Conservation (phyloP, 2,329 filamentous ascomycete genomes). For the Colletotrichum lupini region DNA sequence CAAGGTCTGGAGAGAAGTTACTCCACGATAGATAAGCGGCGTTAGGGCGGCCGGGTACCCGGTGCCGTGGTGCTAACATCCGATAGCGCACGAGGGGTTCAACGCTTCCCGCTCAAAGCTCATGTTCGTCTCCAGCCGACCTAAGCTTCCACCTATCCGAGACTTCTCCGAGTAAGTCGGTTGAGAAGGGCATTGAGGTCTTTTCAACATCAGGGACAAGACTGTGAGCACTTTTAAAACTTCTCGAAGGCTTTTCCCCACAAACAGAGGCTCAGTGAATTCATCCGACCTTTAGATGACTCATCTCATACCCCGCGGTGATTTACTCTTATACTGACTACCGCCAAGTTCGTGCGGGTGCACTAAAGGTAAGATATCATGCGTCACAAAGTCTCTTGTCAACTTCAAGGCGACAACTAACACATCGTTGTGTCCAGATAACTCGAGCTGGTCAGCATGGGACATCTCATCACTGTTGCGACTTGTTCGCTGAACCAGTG, state of each 20-base stretch:
- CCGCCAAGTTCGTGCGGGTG: neutral
- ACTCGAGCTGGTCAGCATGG: slow-evolving; percentile 14
- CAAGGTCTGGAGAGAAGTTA: neutral
- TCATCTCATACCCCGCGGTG: slow-evolving; percentile 16
- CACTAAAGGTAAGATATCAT: neutral
- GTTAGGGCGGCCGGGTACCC: neutral
- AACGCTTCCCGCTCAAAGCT: neutral
- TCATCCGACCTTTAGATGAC: slow-evolving; percentile 7
- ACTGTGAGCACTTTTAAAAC: neutral
- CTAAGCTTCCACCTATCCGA: slow-evolving; percentile 14
- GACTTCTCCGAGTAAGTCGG: neutral
- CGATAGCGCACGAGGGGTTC: slow-evolving; percentile 16
- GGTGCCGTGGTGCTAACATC: neutral
- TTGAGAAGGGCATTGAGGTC: neutral
- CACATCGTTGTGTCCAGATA: neutral
- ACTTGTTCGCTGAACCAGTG: slow-evolving; percentile 51
- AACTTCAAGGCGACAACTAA: neutral
- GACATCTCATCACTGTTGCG: slow-evolving; percentile 45
- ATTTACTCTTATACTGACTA: slow-evolving; percentile 16
- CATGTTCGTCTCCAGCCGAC: slow-evolving; percentile 4
- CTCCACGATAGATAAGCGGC: neutral
- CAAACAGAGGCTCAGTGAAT: neutral
- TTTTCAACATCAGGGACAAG: neutral
- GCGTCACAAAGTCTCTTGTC: neutral
- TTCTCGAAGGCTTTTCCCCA: neutral